Evolutionary conservation across 306 rosid species (phyloP), one percentile per base, ranked within the genome.

Genomic region (Quercus glauca): DNA sequence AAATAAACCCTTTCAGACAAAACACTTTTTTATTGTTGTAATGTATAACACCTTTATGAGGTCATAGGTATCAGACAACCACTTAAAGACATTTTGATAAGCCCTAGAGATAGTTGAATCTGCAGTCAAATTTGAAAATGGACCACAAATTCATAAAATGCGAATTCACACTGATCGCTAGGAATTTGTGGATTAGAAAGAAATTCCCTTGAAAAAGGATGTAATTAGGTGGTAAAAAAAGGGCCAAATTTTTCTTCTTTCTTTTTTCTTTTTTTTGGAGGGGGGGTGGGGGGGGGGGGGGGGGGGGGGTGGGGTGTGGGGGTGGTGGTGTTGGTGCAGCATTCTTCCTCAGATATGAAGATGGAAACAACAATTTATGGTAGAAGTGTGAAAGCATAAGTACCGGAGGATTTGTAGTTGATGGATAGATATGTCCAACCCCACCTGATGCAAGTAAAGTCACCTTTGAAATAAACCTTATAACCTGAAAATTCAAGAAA

Each of bases 381-480:
- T 31, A 57, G 20, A 55, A 64, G 73, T 57, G 45, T 53, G 77
- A 61, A 51, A 82, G 61, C 37, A 74, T 80, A 55, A 33, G 73
- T 90, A 93, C 98, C 96, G n/a, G 86, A 29, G 99, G 98, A 89
- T 95, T 95, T 78, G 99, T 95, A 21, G 99, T 95, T 75, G 90
- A 79, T 20, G 96, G 98, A 90, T 95, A 95, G 73, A 93, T 89
- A 87, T 95, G 99, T 72, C 99, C 99, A 67, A 94, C 99, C 75
- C 99, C 99, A 35, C 99, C 98, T 6, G 99, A 89, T 1, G 99
- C 99, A 43, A 95, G 98, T 81, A 95, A 89, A 75, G 95, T 95
- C 79, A 84, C 99, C 89, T 88, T 95, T 41, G 99, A 95, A 85
- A 91, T 89, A 84, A 95, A 92, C 82, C 98, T 90, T 63, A 84